These are phyloP conservation scores for Sarocladium oryzae DNA, from an alignment of 2,329 filamentous ascomycete species.

Conservation along the genomic window DNA sequence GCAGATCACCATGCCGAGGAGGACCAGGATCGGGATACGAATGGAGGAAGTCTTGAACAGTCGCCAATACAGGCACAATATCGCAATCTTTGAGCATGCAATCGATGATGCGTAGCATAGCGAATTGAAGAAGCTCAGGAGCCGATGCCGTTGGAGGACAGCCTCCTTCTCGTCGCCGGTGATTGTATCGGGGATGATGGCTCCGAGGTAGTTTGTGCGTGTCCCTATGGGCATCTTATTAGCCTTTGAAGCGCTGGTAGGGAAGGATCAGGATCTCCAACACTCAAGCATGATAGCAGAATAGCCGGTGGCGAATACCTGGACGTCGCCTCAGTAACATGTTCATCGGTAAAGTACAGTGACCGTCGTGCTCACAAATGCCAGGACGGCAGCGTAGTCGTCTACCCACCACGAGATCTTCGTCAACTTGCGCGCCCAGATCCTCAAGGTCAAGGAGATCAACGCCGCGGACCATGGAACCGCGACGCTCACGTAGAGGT, in stretches of 20 bases:
- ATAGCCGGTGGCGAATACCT: constrained; percentile 3
- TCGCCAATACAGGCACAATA: constrained; percentile 24
- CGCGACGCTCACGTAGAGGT: constrained; percentile 14
- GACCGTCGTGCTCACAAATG: constrained; percentile 16
- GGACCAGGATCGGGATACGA: constrained; percentile 20
- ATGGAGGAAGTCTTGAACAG: constrained; percentile 23
- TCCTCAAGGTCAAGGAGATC: constrained; percentile 15
- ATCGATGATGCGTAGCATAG: constrained; percentile 17
- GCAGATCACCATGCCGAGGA: constrained; percentile 16
- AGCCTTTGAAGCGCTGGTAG: neutral
- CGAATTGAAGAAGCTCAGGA: constrained; percentile 10
- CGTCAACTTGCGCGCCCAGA: constrained; percentile 17
- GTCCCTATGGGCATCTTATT: neutral
- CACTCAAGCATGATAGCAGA: constrained; percentile 2
- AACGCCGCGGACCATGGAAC: constrained; percentile 18
- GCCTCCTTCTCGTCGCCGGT: neutral
- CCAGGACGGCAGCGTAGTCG: constrained; percentile 17
- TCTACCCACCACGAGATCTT: constrained; percentile 20
- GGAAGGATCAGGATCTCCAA: neutral
- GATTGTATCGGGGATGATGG: constrained; percentile 4
- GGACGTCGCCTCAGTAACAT: too few relatives aligned
- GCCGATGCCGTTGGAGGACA: neutral
- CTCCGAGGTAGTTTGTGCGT: neutral
- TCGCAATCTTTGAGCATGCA: constrained; percentile 22
- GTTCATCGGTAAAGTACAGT: neutral